These are phyloP conservation scores for Cyclocybe cylindracea DNA, from an alignment of 768 basidiomycete genomes.

Conservation along the genomic window DNA sequence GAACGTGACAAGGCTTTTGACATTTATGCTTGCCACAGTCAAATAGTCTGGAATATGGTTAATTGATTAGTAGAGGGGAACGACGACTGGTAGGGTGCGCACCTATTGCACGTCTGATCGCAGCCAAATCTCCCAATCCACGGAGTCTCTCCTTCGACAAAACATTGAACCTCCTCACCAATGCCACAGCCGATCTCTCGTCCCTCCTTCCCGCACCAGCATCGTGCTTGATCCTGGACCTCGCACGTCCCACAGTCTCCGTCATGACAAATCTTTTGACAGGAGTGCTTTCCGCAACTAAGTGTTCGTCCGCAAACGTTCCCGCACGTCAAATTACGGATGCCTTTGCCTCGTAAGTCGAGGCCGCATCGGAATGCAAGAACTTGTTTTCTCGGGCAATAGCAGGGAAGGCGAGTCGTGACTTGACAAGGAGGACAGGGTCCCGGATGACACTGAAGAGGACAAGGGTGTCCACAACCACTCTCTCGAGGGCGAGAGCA, in stretches of 20 bases:
- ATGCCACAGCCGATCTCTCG: constrained; percentile 68
- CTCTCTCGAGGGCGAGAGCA: constrained; percentile 60
- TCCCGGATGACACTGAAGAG: constrained; percentile 88
- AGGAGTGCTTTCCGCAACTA: constrained; percentile 74
- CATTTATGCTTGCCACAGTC: constrained; percentile 82
- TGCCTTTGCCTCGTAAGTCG: constrained; percentile 30
- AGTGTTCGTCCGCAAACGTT: constrained; percentile 46
- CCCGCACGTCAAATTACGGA: constrained; percentile 43
- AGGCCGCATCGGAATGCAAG: constrained; percentile 61
- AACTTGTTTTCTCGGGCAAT: constrained; percentile 65
- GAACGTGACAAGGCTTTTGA: constrained; percentile 75
- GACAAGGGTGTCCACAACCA: constrained; percentile 80
- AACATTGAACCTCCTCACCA: constrained; percentile 44
- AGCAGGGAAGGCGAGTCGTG: constrained; percentile 74
- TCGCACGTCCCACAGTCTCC: constrained; percentile 73
- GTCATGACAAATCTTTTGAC: constrained; percentile 70
- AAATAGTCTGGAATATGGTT: constrained; percentile 46
- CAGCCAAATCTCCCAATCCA: constrained; percentile 74
- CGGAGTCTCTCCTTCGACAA: constrained; percentile 38
- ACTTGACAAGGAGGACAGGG: constrained; percentile 95
- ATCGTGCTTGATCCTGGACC: constrained; percentile 52
- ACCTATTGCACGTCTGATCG: constrained; percentile 59
- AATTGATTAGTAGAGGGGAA: background rate
- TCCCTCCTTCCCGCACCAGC: constrained; percentile 80
- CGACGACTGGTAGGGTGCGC: constrained; percentile 12